Evolutionary conservation across 768 basidiomycete species (phyloP), one percentile per base, ranked within the genome.

Genomic region (Mycena albidolilacea): DNA sequence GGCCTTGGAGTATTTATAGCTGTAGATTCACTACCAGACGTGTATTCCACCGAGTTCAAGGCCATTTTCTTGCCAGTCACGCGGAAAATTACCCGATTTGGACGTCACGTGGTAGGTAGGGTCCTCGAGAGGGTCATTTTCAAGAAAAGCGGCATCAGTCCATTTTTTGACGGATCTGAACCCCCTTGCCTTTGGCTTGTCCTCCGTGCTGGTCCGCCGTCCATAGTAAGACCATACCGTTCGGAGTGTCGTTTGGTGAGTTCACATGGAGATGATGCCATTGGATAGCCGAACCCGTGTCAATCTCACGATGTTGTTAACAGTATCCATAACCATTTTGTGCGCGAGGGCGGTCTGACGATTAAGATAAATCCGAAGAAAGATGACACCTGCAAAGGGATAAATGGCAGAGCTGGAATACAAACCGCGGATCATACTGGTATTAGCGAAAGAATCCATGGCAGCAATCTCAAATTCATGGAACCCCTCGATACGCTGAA

Each of bases 391-490:
- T 77, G 48, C 46, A 17, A 48, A 48, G 17, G 12, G 14, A 48
- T 48, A 15, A 48, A 17, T 15, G 46, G 12, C 14, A 48, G 15
- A 48, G 15, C 41, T 43, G 46, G 46, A 48, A 48, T 14, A 48
- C 1, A 48, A 48, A 48, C 46, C 1, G 46, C 11, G 15, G 17
- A 7, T 48, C 75, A 7, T 60, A 73, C 69, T 70, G 15, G 69
- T 69, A 41, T 69, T 55, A 7, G 65, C 38, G 11, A 60, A 46
- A 5, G 62, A 60, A 64, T 77, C 72, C 57, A 39, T 59, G 4
- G 30, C 30, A 0, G 64, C 72, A 5, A 77, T 23, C 19, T 76
- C 75, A 67, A 77, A 77, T 44, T 77, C 77, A 7, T 30, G n/a
- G 48, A 48, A 74, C 5, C 75, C 72, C 12, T 63, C 62, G 23